These are phyloP conservation scores for Carex littledalei DNA, from an alignment of 176 grass and related monocot genomes.

Conservation along the genomic window DNA sequence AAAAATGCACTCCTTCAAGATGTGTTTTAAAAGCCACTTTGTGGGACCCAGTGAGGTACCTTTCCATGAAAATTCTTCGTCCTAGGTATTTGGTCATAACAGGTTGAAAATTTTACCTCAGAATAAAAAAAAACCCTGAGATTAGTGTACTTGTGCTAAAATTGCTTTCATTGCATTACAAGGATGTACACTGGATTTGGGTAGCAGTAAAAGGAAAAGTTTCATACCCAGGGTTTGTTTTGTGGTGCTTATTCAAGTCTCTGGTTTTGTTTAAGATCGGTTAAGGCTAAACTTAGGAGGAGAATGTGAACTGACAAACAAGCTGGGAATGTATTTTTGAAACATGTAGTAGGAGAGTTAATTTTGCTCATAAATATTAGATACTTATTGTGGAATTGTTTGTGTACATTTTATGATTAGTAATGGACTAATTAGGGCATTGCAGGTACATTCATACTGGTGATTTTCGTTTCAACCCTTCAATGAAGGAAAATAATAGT, in stretches of 20 bases:
- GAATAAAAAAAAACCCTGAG: not conserved
- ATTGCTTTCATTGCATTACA: not conserved
- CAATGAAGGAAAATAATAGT: slow-evolving; percentile 55
- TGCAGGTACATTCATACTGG: slow-evolving; percentile 59
- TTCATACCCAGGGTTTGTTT: not conserved
- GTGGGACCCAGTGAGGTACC: not conserved
- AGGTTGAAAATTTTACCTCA: not conserved
- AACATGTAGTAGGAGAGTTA: not conserved
- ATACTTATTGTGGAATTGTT: not conserved
- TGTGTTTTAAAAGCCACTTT: not conserved
- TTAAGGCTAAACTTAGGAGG: not conserved
- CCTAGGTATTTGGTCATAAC: not conserved
- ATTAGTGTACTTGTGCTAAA: not conserved
- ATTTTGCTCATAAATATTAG: not conserved
- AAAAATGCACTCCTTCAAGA: not conserved
- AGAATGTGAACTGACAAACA: not conserved
- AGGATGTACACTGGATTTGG: not conserved
- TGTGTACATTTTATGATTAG: not conserved
- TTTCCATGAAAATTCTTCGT: not conserved
- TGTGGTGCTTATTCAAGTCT: not conserved
- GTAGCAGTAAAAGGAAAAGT: not conserved
- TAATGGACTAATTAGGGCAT: not conserved
- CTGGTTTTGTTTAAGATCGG: not conserved
- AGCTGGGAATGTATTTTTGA: not conserved
- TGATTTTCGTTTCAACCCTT: slow-evolving; percentile 58